Conservation (phyloP, 305 asterid genomes). For the Fraxinus velutina region DNA sequence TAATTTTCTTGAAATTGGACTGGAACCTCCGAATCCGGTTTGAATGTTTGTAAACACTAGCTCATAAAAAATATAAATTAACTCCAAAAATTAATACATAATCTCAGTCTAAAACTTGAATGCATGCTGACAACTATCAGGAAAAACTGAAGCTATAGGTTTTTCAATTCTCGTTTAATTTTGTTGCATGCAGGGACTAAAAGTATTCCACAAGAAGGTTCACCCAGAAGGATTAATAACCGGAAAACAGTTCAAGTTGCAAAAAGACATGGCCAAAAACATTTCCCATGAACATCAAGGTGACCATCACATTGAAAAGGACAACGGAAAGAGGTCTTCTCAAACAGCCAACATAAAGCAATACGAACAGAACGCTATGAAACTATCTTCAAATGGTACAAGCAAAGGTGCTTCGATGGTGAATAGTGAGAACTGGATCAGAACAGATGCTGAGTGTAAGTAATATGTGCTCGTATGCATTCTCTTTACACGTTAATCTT, state of each 20-base stretch:
- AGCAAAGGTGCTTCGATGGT: background rate
- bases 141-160: background rate
- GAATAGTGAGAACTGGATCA: conserved; percentile 41
- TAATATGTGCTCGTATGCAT: background rate
- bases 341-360: conserved; percentile 16
- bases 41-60: background rate
- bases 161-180: background rate
- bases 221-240: conserved; percentile 29
- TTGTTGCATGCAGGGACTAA: conserved; percentile 29
- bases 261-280: conserved; percentile 7
- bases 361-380: background rate
- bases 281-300: background rate
- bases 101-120: background rate
- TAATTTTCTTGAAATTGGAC: background rate
- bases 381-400: background rate
- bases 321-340: background rate
- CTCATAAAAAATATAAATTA: background rate
- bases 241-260: conserved; percentile 19
- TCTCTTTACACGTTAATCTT: background rate
- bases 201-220: conserved; percentile 24
- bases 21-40: background rate
- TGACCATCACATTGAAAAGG: background rate
- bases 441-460: conserved; percentile 43
- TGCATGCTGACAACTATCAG: background rate
- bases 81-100: background rate